Conservation (phyloP, 2,329 filamentous ascomycete species). For the Laburnicola sp. region DNA sequence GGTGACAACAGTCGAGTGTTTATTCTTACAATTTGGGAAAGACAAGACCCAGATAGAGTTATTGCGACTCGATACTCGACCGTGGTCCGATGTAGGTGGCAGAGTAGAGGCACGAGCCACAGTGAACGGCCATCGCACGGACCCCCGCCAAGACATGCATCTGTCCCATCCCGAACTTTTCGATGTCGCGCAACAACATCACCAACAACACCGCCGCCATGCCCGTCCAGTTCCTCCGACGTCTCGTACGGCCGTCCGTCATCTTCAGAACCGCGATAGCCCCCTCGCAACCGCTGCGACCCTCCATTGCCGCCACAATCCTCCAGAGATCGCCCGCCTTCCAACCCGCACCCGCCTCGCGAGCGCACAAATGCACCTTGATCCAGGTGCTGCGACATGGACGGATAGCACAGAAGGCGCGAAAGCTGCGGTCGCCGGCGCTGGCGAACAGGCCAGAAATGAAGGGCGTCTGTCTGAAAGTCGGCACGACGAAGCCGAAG, state of each 20-base stretch:
- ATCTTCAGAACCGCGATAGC: constrained; percentile 22
- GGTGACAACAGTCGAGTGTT: no score
- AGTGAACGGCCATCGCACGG: constrained; percentile 13
- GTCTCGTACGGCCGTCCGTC: constrained; percentile 43
- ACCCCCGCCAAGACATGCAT: constrained; percentile 15
- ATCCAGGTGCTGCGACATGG: constrained; percentile 66
- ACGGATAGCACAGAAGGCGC: constrained; percentile 75
- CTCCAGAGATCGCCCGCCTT: constrained; percentile 17
- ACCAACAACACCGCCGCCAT: constrained; percentile 31
- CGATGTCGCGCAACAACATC: constrained; percentile 10
- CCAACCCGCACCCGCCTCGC: constrained; percentile 45
- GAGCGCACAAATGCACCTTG: constrained; percentile 49
- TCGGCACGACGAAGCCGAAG: constrained; percentile 92
- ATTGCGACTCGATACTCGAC: background rate
- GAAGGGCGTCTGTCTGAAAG: constrained; percentile 95
- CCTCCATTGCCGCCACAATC: constrained; percentile 24
- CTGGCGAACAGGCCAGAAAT: constrained; percentile 76
- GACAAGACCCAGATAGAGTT: background rate
- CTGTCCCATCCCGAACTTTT: constrained; percentile 21
- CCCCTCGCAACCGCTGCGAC: constrained; percentile 18
- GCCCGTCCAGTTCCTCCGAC: constrained; percentile 46
- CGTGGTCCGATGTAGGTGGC: background rate
- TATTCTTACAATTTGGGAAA: no score
- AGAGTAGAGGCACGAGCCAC: background rate
- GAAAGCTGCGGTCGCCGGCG: constrained; percentile 86